phyloP scores from a whole-genome alignment of 805 yeast species.

The Hanseniaspora thailandica region DNA sequence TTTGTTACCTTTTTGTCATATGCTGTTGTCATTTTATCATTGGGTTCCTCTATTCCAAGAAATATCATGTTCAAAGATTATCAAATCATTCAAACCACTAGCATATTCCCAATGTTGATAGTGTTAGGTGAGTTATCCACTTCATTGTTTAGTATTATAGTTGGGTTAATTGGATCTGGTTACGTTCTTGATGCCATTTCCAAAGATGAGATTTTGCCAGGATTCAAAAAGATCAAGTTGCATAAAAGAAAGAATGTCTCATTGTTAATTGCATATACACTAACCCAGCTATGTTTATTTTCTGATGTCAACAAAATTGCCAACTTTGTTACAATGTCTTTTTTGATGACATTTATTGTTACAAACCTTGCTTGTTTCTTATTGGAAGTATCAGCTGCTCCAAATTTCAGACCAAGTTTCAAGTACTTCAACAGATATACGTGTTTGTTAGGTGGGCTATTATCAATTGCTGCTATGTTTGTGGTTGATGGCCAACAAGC shows the following conservation, averaged over 20 bases:
- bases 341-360: constrained; percentile 87
- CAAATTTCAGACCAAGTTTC: constrained; percentile 96
- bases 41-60: constrained; percentile 75
- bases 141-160: constrained; percentile 80
- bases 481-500: constrained; percentile 90
- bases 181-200: constrained; percentile 84
- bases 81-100: constrained; percentile 74
- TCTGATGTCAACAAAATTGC: constrained; percentile 92
- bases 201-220: constrained; percentile 78
- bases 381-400: constrained; percentile 80
- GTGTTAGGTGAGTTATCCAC: constrained; percentile 87
- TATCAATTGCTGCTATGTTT: constrained; percentile 77
- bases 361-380: constrained; percentile 89
- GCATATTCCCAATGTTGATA: constrained; percentile 53
- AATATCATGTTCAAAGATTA: constrained; percentile 64
- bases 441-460: constrained; percentile 61
- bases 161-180: constrained; percentile 94
- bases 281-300: constrained; percentile 75
- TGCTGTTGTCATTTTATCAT: constrained; percentile 63
- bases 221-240: constrained; percentile 29
- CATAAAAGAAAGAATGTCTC: constrained; percentile 18
- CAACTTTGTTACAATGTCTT: constrained; percentile 92
- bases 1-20: constrained; percentile 66
- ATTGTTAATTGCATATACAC: constrained; percentile 60
- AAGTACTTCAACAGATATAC: constrained; percentile 72